Base-by-base conservation (phyloP, 1,284 basidiomycete genomes). In the Lentinula novae-zelandiae region DNA sequence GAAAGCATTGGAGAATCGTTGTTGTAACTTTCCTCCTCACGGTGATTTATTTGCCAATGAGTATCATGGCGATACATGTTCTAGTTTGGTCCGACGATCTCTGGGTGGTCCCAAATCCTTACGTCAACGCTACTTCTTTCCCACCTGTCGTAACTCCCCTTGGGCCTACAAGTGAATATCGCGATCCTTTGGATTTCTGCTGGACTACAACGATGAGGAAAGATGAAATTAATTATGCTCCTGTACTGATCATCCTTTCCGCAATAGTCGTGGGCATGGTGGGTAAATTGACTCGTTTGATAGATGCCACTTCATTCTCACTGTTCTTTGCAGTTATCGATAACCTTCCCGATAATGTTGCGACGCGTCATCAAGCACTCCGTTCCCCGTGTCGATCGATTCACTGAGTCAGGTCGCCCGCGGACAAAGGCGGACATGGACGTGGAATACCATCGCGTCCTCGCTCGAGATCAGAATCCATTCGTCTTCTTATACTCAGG, bases 121-220 rank as follows among this genome's bases (percentile, higher is more conserved):
- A 90, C 68, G 73, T 73, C 49, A 85, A 85, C 66, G 76, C 81
- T 2, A 85, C 84, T 0, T 69, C 77, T n/a, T 73, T 72, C 22
- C 82, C 82, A 2, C 82, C 84, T 1, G 63, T 68, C 1, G 64
- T 84, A 1, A 65, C 78, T 4, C 78, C 82, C 4, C 71, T 87
- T 22, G 86, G 86, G 8, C 80, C 85, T n/a, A 36, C 79, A 0
- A 76, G 78, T 64, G 76, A 83, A 70, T 87, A 75, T 69, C 78
- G 83, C 55, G 82, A 84, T 57, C 82, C 89, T 2, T 70, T 89
- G 59, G 87, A 92, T 71, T 92, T 93, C 67, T 93, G 91, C 72
- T 93, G 85, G 76, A 87, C 86, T 2, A 87, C 87, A 0, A 88
- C 88, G 2, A 86, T 90, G 88, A 80, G 82, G 62, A 78, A 78